phyloP scores from a whole-genome alignment of 768 basidiomycete species.

The Rubroboletus pulcherrimus region DNA sequence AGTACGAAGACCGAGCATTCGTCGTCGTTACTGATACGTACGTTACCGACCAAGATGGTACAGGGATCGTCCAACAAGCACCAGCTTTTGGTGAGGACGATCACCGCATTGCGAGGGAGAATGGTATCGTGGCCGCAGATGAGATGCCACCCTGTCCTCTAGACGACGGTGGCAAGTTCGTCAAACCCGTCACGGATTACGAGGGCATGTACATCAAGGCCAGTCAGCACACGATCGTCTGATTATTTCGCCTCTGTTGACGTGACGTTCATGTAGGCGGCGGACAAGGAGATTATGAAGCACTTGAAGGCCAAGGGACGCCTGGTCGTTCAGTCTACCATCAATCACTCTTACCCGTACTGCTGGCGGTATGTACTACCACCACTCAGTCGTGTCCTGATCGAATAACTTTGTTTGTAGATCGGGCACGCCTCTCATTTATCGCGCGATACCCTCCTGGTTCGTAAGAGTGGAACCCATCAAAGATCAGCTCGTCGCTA shows the following conservation, averaged over 20 bases:
- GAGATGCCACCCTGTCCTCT: slow-evolving; percentile 97
- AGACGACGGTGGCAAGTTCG: slow-evolving; percentile 86
- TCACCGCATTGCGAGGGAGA: slow-evolving; percentile 84
- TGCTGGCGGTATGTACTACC: slow-evolving; percentile 77
- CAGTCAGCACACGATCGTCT: slow-evolving; percentile 11
- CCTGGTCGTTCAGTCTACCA: slow-evolving; percentile 80
- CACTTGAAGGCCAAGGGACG: slow-evolving; percentile 81
- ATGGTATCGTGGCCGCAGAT: slow-evolving; percentile 78
- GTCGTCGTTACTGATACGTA: slow-evolving; percentile 87
- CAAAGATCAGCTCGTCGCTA: slow-evolving; percentile 80
- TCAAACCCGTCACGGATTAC: slow-evolving; percentile 86
- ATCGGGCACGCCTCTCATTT: slow-evolving; percentile 92
- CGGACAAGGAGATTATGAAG: slow-evolving; percentile 94
- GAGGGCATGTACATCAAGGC: slow-evolving; percentile 88
- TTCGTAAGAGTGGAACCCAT: slow-evolving; percentile 87
- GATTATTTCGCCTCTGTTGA: neutral
- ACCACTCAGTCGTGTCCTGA: neutral
- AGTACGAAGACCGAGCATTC: slow-evolving; percentile 93
- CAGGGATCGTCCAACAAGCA: slow-evolving; percentile 98
- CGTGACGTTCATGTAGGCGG: slow-evolving; percentile 49
- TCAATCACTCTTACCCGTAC: slow-evolving; percentile 92
- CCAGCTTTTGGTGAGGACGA: slow-evolving; percentile 99
- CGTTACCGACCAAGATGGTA: slow-evolving; percentile 90
- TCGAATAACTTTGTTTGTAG: slow-evolving; percentile 35
- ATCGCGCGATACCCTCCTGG: slow-evolving; percentile 95